Evolutionary conservation across 169 alveolate genomes (phyloP).

Genomic region (Plasmodium yoelii): DNA sequence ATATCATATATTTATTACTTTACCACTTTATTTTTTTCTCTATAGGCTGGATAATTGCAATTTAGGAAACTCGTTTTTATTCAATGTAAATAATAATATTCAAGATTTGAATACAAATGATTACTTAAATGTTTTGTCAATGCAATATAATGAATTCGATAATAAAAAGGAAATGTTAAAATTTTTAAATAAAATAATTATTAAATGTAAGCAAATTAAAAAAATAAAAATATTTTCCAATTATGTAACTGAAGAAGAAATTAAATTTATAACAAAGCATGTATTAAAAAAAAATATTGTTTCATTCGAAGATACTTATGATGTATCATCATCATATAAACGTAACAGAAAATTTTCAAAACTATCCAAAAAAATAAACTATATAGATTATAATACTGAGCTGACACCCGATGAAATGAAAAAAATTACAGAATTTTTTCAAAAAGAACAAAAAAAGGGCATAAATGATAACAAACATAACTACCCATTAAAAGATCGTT

Average conservation of each 20-base stretch:
- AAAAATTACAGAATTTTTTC: slow-evolving; percentile 49
- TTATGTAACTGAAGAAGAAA: slow-evolving; percentile 17
- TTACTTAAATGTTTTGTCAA: slow-evolving; percentile 39
- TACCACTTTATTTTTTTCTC: background rate
- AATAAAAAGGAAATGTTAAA: slow-evolving; percentile 12
- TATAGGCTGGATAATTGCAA: slow-evolving; percentile 55
- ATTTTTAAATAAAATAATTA: slow-evolving; percentile 39
- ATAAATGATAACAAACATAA: slow-evolving; percentile 7
- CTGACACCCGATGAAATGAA: slow-evolving; percentile 29
- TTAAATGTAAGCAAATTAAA: slow-evolving; percentile 19
- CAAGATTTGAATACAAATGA: slow-evolving; percentile 12
- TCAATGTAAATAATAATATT: slow-evolving; percentile 29
- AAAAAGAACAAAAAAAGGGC: slow-evolving; percentile 21
- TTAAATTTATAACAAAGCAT: slow-evolving; percentile 8
- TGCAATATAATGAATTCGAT: slow-evolving; percentile 43
- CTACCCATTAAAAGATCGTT: slow-evolving; percentile 7
- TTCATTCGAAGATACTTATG: slow-evolving; percentile 46
- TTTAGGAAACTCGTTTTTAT: slow-evolving; percentile 32
- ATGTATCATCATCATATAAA: background rate
- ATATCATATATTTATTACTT: background rate
- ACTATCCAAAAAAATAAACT: slow-evolving; percentile 46
- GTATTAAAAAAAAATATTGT: slow-evolving; percentile 18
- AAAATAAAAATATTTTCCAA: slow-evolving; percentile 26
- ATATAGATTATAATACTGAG: slow-evolving; percentile 37
- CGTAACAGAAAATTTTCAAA: slow-evolving; percentile 16